A percentile compares a stretch with the other conserved stretches of the same genome.
These are phyloP conservation scores for Neoboletus magnificus DNA, from an alignment of 768 basidiomycete genomes.

Conservation along the genomic window DNA sequence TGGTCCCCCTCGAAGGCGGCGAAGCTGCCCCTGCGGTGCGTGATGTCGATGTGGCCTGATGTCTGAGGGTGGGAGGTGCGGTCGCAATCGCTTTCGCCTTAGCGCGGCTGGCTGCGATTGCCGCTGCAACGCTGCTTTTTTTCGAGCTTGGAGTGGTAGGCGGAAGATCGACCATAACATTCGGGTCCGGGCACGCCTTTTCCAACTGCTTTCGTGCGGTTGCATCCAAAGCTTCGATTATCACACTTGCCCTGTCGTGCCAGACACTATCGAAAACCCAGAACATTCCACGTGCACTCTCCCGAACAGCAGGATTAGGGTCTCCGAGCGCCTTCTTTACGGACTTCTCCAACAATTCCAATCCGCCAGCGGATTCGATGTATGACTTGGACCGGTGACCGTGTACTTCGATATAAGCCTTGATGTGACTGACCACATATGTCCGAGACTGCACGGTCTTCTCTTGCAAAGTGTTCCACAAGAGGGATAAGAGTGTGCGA, in stretches of 20 bases:
- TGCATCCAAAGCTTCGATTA: slow-evolving; percentile 67
- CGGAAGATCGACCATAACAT: slow-evolving; percentile 36
- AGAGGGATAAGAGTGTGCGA: slow-evolving; percentile 60
- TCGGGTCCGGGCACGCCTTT: slow-evolving; percentile 71
- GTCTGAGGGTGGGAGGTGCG: slow-evolving; percentile 74
- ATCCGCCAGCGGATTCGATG: slow-evolving; percentile 66
- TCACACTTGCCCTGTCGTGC: slow-evolving; percentile 60
- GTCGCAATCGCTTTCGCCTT: slow-evolving; percentile 83
- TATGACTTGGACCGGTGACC: slow-evolving; percentile 55
- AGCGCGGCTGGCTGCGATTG: slow-evolving; percentile 86
- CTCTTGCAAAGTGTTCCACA: slow-evolving; percentile 70
- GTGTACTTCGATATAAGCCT: slow-evolving; percentile 71
- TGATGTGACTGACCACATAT: slow-evolving; percentile 66
- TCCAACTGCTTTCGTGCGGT: slow-evolving; percentile 79
- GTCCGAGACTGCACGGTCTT: slow-evolving; percentile 77
- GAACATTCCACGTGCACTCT: slow-evolving; percentile 66
- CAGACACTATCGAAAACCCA: slow-evolving; percentile 81
- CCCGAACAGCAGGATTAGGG: slow-evolving; percentile 74
- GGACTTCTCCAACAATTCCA: slow-evolving; percentile 71
- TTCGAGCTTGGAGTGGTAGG: slow-evolving; percentile 59
- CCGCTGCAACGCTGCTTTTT: slow-evolving; percentile 80
- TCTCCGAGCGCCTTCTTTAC: slow-evolving; percentile 75
- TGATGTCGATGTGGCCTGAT: slow-evolving; percentile 75
- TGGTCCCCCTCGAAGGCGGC: slow-evolving; percentile 38
- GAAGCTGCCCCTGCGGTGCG: slow-evolving; percentile 47